Evolutionary conservation across 2,329 filamentous ascomycete genomes (phyloP).

Genomic region (Phyllosticta citrichinensis): DNA sequence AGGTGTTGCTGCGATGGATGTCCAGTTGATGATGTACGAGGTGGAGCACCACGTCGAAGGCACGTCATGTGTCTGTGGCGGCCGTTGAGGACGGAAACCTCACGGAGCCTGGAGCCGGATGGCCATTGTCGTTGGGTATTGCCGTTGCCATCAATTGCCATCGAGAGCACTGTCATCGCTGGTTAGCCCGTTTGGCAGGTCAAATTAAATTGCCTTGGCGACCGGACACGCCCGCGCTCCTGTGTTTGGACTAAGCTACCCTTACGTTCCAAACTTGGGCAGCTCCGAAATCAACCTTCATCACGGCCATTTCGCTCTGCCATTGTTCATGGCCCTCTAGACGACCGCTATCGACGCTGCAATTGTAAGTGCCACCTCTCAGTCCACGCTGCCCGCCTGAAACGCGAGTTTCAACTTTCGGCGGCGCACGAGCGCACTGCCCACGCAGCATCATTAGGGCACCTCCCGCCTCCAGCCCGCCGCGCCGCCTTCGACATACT

Average conservation of each 20-base stretch:
- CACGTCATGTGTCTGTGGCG: not conserved
- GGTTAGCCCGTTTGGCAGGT: not conserved
- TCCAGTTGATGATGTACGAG: not conserved
- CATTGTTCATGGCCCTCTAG: not conserved
- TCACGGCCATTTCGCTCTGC: not conserved
- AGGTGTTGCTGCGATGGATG: not conserved
- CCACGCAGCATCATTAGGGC: not conserved
- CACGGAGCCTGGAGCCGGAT: not conserved
- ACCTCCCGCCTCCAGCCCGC: not conserved
- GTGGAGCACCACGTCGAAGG: not conserved
- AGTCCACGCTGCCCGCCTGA: not conserved
- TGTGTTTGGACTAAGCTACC: not conserved
- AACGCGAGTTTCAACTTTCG: slow-evolving; percentile 3
- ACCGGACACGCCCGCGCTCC: not conserved
- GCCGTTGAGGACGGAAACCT: not conserved
- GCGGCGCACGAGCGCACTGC: slow-evolving; percentile 6
- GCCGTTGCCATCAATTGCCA: not conserved
- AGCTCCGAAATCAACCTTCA: not conserved
- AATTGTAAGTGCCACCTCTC: not conserved
- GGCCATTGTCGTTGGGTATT: not conserved
- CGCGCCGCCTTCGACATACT: not conserved
- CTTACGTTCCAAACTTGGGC: not conserved
- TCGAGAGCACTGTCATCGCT: not conserved
- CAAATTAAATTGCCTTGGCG: not conserved
- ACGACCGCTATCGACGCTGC: not conserved